Conservation (phyloP, 1,284 basidiomycete species). For the Cryptococcus amylolentus region DNA sequence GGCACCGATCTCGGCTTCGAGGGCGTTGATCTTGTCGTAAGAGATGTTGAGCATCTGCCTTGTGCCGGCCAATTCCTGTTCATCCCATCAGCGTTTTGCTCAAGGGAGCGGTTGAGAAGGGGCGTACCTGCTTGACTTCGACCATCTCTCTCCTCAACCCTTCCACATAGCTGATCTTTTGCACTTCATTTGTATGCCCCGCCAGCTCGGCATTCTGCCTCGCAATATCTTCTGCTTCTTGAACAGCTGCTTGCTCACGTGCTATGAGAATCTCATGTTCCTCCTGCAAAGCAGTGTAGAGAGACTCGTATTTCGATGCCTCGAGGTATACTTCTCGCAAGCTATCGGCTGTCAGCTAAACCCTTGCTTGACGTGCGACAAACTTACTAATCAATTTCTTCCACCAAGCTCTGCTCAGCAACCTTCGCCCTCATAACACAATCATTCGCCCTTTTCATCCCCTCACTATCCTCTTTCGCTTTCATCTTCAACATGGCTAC, state of each 20-base stretch:
- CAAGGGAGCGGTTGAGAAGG: neutral
- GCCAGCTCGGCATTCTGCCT: constrained; percentile 30
- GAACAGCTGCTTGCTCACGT: constrained; percentile 22
- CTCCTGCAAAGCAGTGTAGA: constrained; percentile 24
- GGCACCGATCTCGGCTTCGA: constrained; percentile 25
- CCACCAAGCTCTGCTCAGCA: constrained; percentile 34
- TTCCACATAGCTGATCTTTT: constrained; percentile 38
- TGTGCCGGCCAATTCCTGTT: constrained; percentile 33
- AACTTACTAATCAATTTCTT: constrained; percentile 39
- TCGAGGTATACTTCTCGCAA: constrained; percentile 18
- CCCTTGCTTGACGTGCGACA: neutral
- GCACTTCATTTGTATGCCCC: constrained; percentile 27
- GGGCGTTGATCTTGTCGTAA: constrained; percentile 19
- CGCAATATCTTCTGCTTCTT: constrained; percentile 25
- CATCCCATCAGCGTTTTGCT: neutral
- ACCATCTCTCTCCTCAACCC: constrained; percentile 34
- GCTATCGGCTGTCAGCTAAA: constrained; percentile 9
- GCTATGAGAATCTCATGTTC: constrained; percentile 19
- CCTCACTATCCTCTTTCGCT: constrained; percentile 20
- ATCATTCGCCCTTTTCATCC: constrained; percentile 29
- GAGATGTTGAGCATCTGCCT: constrained; percentile 31
- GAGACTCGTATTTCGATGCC: constrained; percentile 16
- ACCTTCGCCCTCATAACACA: constrained; percentile 19
- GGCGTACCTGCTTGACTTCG: constrained; percentile 28
- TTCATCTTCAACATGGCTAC: constrained; percentile 10